Percentiles rank a stretch among this genome's conserved stretches.
Conservation (phyloP, 306 rosid genomes). For the Castanea mollissima region DNA sequence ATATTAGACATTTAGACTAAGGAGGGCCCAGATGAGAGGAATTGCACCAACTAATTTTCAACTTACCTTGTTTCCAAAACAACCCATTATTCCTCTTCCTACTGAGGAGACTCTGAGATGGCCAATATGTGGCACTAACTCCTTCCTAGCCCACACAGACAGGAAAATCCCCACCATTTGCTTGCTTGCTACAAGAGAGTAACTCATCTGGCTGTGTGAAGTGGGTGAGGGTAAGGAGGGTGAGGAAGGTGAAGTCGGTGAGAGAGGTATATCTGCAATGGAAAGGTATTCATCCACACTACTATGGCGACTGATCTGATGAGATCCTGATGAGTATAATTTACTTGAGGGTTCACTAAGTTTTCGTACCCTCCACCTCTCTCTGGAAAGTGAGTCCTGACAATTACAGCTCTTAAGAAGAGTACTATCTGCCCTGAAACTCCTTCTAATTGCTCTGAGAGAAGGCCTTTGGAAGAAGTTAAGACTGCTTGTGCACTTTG, state of each 20-base stretch:
- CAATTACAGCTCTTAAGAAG: constrained; percentile 82
- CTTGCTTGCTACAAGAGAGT: constrained; percentile 69
- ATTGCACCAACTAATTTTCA: neutral
- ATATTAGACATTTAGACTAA: neutral
- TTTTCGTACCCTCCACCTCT: constrained; percentile 51
- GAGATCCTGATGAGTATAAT: constrained; percentile 20
- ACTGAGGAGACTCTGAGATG: constrained; percentile 82
- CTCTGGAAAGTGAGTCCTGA: constrained; percentile 49
- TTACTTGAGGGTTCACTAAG: constrained; percentile 37
- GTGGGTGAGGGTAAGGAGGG: neutral
- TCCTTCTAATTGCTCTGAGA: constrained; percentile 60
- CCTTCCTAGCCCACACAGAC: constrained; percentile 74
- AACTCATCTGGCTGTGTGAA: constrained; percentile 23
- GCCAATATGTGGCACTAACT: constrained; percentile 71
- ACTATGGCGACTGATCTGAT: constrained; percentile 10
- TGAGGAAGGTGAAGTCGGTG: constrained; percentile 4
- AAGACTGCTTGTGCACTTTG: constrained; percentile 37
- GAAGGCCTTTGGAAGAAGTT: constrained; percentile 78
- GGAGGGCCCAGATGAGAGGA: neutral
- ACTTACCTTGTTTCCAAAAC: constrained; percentile 83
- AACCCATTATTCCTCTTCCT: constrained; percentile 95
- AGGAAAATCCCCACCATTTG: constrained; percentile 95
- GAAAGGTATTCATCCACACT: constrained; percentile 47
- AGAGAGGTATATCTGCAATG: constrained; percentile 52
- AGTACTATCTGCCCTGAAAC: constrained; percentile 57